These are phyloP conservation scores for Spizellomyces punctatus DNA, from an alignment of 192 early-diverging fungal species.

Conservation along the genomic window DNA sequence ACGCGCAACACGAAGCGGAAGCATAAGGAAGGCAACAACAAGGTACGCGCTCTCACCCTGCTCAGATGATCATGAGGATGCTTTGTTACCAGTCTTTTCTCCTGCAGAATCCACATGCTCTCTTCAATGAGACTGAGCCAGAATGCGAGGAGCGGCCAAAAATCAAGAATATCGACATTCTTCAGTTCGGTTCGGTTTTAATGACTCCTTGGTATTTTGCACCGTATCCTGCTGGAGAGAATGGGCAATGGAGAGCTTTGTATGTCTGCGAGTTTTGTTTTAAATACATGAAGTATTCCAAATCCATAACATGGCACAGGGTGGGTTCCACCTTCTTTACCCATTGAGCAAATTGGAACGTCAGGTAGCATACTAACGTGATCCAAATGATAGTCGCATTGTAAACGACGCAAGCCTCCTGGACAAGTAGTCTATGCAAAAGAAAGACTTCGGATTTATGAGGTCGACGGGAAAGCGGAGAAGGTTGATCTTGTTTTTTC, in stretches of 20 bases:
- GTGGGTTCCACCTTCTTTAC: slow-evolving; percentile 32
- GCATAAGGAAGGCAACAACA: too few relatives aligned
- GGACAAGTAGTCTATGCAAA: slow-evolving; percentile 76
- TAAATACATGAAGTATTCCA: slow-evolving; percentile 75
- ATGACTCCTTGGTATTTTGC: slow-evolving; percentile 90
- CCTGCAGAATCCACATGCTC: too few relatives aligned
- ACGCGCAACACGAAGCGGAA: slow-evolving; percentile 28
- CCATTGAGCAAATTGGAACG: neutral
- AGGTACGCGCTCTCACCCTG: too few relatives aligned
- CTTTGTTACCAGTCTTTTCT: too few relatives aligned
- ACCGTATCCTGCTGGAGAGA: slow-evolving; percentile 79
- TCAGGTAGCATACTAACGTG: too few relatives aligned
- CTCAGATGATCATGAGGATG: too few relatives aligned
- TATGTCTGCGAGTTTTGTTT: slow-evolving; percentile 87
- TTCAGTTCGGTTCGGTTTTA: slow-evolving; percentile 70
- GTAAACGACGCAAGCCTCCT: slow-evolving; percentile 65
- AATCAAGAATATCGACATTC: slow-evolving; percentile 35
- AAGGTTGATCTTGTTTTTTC: slow-evolving; percentile 48
- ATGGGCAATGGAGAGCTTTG: slow-evolving; percentile 49
- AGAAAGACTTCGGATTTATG: slow-evolving; percentile 68
- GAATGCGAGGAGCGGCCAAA: neutral
- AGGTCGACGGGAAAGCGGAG: slow-evolving; percentile 78
- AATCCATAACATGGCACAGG: slow-evolving; percentile 65
- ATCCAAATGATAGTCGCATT: too few relatives aligned
- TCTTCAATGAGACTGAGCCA: too few relatives aligned